These are phyloP conservation scores for Diaporthe eres DNA, from an alignment of 2,329 filamentous ascomycete species.

Conservation along the genomic window DNA sequence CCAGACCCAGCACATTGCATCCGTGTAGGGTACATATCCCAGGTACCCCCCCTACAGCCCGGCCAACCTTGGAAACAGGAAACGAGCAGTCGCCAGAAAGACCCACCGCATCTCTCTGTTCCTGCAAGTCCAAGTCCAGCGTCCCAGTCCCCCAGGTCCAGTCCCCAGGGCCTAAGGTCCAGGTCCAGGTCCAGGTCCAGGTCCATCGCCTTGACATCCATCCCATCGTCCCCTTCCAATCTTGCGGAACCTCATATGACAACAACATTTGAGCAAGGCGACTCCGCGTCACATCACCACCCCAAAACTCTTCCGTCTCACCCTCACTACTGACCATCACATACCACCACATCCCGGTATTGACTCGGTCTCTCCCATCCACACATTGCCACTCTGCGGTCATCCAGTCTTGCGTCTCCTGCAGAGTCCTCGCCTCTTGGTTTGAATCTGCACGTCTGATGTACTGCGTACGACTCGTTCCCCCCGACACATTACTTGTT, in stretches of 20 bases:
- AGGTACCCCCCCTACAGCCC: constrained; percentile 16
- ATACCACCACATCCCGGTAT: constrained; percentile 22
- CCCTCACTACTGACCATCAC: constrained; percentile 13
- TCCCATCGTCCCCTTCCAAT: constrained; percentile 20
- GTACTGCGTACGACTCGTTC: constrained; percentile 38
- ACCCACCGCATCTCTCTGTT: constrained; percentile 25
- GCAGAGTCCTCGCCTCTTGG: constrained; percentile 26
- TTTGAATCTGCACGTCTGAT: constrained; percentile 35
- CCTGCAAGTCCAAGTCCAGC: constrained; percentile 5
- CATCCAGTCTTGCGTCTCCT: constrained; percentile 30
- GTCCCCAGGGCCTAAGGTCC: neutral
- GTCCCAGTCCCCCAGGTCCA: constrained; percentile 6
- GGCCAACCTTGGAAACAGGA: constrained; percentile 18
- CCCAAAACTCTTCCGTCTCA: constrained; percentile 14
- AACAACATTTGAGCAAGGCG: constrained; percentile 24
- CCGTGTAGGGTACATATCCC: neutral
- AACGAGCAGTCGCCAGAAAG: constrained; percentile 20
- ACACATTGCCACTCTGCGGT: constrained; percentile 30
- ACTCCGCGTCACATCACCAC: constrained; percentile 14
- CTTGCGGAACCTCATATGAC: constrained; percentile 30
- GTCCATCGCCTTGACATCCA: constrained; percentile 23
- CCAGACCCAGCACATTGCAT: neutral
- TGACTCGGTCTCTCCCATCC: constrained; percentile 33
- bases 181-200: neutral
- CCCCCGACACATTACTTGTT: constrained; percentile 28